phyloP scores from a whole-genome alignment of 140 eudicot species.

The Oenanthe javanica region DNA sequence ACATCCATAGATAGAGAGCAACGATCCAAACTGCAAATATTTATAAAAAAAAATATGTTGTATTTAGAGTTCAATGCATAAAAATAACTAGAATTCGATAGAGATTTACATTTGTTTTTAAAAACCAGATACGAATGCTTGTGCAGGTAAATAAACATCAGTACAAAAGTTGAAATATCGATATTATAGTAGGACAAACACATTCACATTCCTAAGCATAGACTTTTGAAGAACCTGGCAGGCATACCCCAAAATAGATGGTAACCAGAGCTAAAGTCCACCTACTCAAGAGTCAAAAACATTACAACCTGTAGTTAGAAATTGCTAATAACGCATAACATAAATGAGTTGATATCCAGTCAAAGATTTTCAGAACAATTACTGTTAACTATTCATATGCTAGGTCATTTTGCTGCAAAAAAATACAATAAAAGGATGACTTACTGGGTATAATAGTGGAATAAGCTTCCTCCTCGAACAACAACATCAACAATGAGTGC shows the following conservation, averaged over 20 bases:
- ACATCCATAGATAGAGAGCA: constrained; percentile 64
- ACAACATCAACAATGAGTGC: constrained; percentile 50
- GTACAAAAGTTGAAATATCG: background rate
- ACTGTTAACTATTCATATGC: background rate
- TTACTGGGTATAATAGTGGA: constrained; percentile 88
- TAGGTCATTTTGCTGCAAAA: background rate
- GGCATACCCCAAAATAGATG: constrained; percentile 71
- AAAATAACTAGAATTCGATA: background rate
- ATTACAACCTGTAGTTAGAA: constrained; percentile 19
- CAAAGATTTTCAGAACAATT: background rate
- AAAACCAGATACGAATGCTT: background rate
- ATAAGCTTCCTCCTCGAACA: constrained; percentile 45
- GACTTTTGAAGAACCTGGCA: constrained; percentile 11
- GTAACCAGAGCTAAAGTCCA: constrained; percentile 73
- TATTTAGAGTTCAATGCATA: background rate
- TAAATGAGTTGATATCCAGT: background rate
- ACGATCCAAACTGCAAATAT: constrained; percentile 48
- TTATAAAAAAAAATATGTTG: background rate
- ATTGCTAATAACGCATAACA: background rate
- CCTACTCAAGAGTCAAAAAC: constrained; percentile 39
- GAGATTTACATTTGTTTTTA: background rate
- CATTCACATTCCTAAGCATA: background rate
- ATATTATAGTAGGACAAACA: background rate
- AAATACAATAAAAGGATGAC: constrained; percentile 16
- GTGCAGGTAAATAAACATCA: background rate